Evolutionary conservation across 768 basidiomycete species (phyloP).

Genomic region (Tylopilus felleus): DNA sequence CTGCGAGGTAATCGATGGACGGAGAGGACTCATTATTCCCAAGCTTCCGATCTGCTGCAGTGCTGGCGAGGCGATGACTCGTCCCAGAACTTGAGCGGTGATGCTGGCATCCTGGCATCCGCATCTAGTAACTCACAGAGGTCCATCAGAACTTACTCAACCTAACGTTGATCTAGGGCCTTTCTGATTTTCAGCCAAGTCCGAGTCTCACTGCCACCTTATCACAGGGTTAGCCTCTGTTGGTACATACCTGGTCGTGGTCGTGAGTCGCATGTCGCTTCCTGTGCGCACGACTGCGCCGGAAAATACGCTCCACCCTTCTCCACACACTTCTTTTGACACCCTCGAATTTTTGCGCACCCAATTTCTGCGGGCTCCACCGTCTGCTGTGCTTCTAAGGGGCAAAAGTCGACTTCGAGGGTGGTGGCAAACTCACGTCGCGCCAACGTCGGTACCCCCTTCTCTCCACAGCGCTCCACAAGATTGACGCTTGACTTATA

Average conservation of each 20-base stretch:
- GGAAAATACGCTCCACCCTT: background rate
- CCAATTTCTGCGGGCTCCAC: conserved; percentile 6
- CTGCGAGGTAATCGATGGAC: background rate
- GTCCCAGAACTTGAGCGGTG: background rate
- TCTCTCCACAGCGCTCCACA: conserved; percentile 16
- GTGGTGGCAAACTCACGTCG: background rate
- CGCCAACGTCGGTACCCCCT: background rate
- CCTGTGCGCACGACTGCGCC: background rate
- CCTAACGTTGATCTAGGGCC: background rate
- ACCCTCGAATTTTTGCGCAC: background rate
- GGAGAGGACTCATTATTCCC: background rate
- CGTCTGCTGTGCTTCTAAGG: background rate
- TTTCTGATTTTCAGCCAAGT: too few species aligned
- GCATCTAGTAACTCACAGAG: conserved; percentile 5
- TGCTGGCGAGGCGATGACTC: conserved; percentile 17
- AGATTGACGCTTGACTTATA: conserved; percentile 15
- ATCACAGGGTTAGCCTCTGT: background rate
- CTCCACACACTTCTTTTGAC: background rate
- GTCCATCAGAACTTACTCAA: conserved; percentile 9
- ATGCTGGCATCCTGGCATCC: conserved; percentile 8
- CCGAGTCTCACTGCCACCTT: background rate
- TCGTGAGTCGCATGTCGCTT: background rate
- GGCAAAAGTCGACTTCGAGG: background rate
- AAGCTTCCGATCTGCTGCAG: background rate
- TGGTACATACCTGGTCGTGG: background rate